Conservation (phyloP, 2,329 filamentous ascomycete species). For the Phoma herbarum region DNA sequence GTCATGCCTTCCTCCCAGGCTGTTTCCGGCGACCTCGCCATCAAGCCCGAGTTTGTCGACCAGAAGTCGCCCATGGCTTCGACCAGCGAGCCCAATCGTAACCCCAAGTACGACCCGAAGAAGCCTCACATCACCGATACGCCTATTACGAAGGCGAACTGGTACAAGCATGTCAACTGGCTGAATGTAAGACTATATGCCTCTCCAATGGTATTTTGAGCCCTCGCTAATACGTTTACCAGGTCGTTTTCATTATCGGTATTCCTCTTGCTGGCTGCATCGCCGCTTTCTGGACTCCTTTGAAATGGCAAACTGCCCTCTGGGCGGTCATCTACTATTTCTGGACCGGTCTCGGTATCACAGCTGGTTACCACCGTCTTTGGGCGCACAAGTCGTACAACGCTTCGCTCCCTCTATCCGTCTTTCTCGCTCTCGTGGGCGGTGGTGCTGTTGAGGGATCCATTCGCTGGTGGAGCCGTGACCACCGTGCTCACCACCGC, state of each 20-base stretch:
- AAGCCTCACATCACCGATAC: conserved; percentile 88
- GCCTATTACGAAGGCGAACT: conserved; percentile 82
- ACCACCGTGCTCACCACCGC: conserved; percentile 61
- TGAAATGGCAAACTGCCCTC: conserved; percentile 75
- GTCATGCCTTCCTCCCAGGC: conserved; percentile 63
- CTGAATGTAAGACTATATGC: conserved; percentile 70
- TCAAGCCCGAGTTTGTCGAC: conserved; percentile 59
- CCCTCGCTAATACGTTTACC: conserved; percentile 55
- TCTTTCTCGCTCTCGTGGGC: conserved; percentile 60
- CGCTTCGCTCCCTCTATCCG: conserved; percentile 55
- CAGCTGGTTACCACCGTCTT: conserved; percentile 73
- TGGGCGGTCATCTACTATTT: conserved; percentile 85
- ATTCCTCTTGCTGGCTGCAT: conserved; percentile 79
- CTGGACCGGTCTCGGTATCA: conserved; percentile 76
- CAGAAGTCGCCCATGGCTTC: conserved; percentile 59
- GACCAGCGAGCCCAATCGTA: conserved; percentile 61
- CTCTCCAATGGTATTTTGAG: too few relatives aligned
- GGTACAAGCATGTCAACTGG: conserved; percentile 95
- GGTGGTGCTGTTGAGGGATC: conserved; percentile 61
- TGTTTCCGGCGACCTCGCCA: conserved; percentile 57
- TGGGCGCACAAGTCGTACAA: conserved; percentile 68
- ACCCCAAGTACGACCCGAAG: conserved; percentile 65
- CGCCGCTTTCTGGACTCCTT: conserved; percentile 80
- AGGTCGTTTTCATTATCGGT: conserved; percentile 80
- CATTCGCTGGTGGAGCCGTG: conserved; percentile 61